Evolutionary conservation across 148 eudicot genomes (phyloP).

Genomic region (Vaccinium myrtillus): DNA sequence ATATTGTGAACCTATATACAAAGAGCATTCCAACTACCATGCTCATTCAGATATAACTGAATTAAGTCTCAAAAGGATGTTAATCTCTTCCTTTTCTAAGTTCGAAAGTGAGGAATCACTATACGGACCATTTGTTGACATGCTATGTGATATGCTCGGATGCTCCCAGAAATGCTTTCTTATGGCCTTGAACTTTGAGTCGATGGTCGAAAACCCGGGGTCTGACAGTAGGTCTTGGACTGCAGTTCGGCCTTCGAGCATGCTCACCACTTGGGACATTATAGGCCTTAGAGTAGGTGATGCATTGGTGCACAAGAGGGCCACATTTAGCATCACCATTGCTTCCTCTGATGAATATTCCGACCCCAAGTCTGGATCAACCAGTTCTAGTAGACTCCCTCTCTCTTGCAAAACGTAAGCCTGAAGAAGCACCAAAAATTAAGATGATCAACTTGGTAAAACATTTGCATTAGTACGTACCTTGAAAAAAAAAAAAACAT

Average conservation of each 20-base stretch:
- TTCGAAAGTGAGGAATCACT: constrained; percentile 32
- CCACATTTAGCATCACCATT: constrained; percentile 46
- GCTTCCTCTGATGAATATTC: constrained; percentile 52
- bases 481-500: neutral
- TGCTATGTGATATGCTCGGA: constrained; percentile 31
- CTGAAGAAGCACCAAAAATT: constrained; percentile 20
- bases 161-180: constrained; percentile 58
- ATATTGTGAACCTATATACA: neutral
- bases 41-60: constrained; percentile 8
- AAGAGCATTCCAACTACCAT: neutral
- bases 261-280: constrained; percentile 62
- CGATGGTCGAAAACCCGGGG: constrained; percentile 34
- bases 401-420: constrained; percentile 64
- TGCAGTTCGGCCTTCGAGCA: constrained; percentile 55
- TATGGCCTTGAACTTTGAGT: constrained; percentile 38
- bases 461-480: neutral
- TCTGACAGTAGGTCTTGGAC: constrained; percentile 51
- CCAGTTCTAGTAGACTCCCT: constrained; percentile 46
- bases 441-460: neutral
- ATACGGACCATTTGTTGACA: constrained; percentile 24
- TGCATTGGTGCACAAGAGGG: constrained; percentile 54
- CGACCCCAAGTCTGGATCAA: constrained; percentile 57
- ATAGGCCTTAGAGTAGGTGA: constrained; percentile 53
- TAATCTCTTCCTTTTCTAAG: constrained; percentile 23
- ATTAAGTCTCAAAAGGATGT: constrained; percentile 17